These are phyloP conservation scores for Guillardia theta DNA, from an alignment of 78 protist species.

Conservation along the genomic window DNA sequence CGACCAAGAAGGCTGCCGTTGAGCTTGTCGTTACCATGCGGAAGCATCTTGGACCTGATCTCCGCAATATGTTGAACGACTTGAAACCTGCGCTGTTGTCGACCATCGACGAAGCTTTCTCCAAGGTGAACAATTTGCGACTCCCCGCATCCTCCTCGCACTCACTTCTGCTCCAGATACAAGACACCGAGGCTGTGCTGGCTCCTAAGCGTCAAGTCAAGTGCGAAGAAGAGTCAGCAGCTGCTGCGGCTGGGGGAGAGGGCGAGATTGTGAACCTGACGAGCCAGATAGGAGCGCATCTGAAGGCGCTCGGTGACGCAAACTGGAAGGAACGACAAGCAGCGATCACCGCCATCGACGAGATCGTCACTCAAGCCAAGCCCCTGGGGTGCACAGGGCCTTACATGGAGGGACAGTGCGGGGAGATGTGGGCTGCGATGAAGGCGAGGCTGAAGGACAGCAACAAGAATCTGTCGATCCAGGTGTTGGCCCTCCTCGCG, in stretches of 20 bases:
- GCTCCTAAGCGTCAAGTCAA: conserved; percentile 7
- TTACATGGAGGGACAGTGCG: conserved; percentile 38
- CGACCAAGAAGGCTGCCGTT: conserved; percentile 17
- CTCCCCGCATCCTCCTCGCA: too few species aligned
- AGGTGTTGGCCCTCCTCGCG: conserved; percentile 18
- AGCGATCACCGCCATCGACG: neutral
- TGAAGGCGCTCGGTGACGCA: conserved; percentile 2
- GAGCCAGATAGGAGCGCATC: neutral
- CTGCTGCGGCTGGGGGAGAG: neutral
- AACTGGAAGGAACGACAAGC: conserved; percentile 42
- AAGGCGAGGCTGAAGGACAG: conserved; percentile 27
- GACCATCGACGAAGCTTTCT: conserved; percentile 25
- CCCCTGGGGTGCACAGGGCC: conserved; percentile 41
- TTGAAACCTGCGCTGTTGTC: conserved; percentile 35
- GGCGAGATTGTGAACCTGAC: conserved; percentile 6
- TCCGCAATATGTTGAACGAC: neutral
- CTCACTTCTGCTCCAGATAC: too few species aligned
- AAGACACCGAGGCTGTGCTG: neutral
- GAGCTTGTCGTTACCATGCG: neutral
- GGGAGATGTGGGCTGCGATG: conserved; percentile 29
- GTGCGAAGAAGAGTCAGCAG: neutral
- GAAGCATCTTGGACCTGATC: neutral
- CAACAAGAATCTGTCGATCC: conserved; percentile 19
- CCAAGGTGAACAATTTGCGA: conserved; percentile 30
- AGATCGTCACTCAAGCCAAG: neutral